phyloP scores from a whole-genome alignment of 441 rosid species.

The Mallotus japonicus region DNA sequence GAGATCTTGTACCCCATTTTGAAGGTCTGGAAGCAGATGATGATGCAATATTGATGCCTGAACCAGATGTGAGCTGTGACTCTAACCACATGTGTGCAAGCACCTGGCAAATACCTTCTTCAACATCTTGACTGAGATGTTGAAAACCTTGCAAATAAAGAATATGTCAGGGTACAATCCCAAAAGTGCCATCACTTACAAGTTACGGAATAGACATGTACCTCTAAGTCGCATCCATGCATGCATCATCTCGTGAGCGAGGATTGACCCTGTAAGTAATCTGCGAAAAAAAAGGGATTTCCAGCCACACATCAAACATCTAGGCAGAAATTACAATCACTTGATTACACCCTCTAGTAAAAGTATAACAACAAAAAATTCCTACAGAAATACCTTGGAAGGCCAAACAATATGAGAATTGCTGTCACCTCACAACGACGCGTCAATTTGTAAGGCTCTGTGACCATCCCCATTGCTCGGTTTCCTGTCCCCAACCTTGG shows the following conservation, averaged over 20 bases:
- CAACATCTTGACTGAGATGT: constrained; percentile 83
- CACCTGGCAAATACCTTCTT: constrained; percentile 98
- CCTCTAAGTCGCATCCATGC: constrained; percentile 98
- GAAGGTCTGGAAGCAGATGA: constrained; percentile 41
- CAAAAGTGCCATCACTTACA: neutral
- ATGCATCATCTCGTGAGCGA: constrained; percentile 99
- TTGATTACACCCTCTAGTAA: constrained; percentile 14
- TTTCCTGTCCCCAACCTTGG: constrained; percentile 74
- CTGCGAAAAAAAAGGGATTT: constrained; percentile 35
- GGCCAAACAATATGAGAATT: constrained; percentile 87
- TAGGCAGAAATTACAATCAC: constrained; percentile 26
- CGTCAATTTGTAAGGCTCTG: constrained; percentile 76
- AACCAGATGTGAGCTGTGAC: constrained; percentile 51
- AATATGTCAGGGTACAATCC: constrained; percentile 5
- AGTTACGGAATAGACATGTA: constrained; percentile 19
- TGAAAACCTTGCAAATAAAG: constrained; percentile 59
- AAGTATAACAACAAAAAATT: constrained; percentile 1
- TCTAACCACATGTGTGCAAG: constrained; percentile 95
- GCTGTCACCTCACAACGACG: constrained; percentile 97
- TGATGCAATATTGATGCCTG: constrained; percentile 39
- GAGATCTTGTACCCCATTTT: constrained; percentile 59
- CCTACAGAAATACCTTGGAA: constrained; percentile 66
- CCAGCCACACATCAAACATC: constrained; percentile 19
- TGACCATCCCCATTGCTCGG: constrained; percentile 57
- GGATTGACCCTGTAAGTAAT: constrained; percentile 88